phyloP scores from a whole-genome alignment of 2,329 filamentous ascomycete species.

The Coniella vitis region DNA sequence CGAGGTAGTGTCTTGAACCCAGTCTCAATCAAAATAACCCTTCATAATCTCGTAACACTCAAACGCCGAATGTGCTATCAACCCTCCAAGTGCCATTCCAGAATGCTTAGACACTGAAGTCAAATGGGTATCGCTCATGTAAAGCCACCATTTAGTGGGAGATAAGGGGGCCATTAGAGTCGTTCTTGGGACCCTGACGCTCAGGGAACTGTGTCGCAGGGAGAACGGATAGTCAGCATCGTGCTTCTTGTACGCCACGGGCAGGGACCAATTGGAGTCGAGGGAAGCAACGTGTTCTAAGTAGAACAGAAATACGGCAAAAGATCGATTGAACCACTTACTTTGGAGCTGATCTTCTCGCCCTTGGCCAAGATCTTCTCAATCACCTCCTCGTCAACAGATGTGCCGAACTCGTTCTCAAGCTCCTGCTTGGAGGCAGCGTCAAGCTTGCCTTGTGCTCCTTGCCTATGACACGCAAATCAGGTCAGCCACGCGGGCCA shows the following conservation, averaged over 20 bases:
- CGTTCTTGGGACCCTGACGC: slow-evolving; percentile 47
- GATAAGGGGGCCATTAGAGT: slow-evolving; percentile 37
- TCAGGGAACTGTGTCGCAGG: slow-evolving; percentile 38
- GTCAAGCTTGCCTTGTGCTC: slow-evolving; percentile 73
- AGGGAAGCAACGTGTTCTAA: background rate
- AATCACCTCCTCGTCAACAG: slow-evolving; percentile 72
- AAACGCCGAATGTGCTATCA: slow-evolving; percentile 1
- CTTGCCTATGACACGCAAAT: slow-evolving; percentile 55
- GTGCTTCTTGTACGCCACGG: background rate
- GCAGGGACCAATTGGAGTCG: background rate
- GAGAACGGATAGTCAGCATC: slow-evolving; percentile 9
- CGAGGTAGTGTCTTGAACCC: background rate
- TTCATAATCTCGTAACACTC: slow-evolving; percentile 4
- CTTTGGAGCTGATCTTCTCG: slow-evolving; percentile 54
- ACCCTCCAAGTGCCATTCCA: slow-evolving; percentile 1
- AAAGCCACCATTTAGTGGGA: slow-evolving; percentile 30
- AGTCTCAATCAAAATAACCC: background rate
- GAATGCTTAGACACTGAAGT: slow-evolving; percentile 4
- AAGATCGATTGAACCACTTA: slow-evolving; percentile 24
- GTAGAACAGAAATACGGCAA: too few species aligned
- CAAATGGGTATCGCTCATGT: slow-evolving; percentile 12
- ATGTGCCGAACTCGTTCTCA: slow-evolving; percentile 81
- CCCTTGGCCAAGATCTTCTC: slow-evolving; percentile 75
- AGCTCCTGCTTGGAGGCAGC: slow-evolving; percentile 66
- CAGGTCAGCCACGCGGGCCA: slow-evolving; percentile 8